Evolutionary conservation across 1,139 yeast genomes (phyloP).

Genomic region (Tardiomyces depauwii): DNA sequence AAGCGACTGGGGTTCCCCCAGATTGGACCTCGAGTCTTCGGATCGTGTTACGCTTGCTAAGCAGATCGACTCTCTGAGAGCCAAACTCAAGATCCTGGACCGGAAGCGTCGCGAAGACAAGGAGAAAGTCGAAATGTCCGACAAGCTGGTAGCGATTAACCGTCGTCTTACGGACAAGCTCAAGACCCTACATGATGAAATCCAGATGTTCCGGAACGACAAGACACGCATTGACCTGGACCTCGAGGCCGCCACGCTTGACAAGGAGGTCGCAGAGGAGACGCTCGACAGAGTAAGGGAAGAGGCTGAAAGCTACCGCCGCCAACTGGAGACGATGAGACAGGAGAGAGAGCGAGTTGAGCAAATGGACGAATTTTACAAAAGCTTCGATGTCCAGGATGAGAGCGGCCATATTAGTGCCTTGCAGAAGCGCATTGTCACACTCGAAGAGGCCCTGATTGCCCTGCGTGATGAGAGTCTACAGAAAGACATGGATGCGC

Average conservation of each 20-base stretch:
- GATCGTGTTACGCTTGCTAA: constrained; percentile 6
- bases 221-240: constrained; percentile 27
- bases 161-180: constrained; percentile 24
- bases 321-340: constrained; percentile 24
- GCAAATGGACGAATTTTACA: constrained; percentile 28
- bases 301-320: constrained; percentile 28
- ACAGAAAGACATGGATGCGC: constrained; percentile 31
- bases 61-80: constrained; percentile 20
- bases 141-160: constrained; percentile 31
- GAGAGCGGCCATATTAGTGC: constrained; percentile 30
- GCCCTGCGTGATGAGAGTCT: constrained; percentile 30
- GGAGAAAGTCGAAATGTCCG: constrained; percentile 14
- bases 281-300: constrained; percentile 3
- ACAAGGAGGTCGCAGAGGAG: constrained; percentile 38
- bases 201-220: constrained; percentile 17
- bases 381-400: constrained; percentile 26
- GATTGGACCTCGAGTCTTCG: not conserved
- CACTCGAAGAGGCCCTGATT: constrained; percentile 29
- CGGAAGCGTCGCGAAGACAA: constrained; percentile 21
- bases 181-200: constrained; percentile 25
- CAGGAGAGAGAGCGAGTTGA: constrained; percentile 30
- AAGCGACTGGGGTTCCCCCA: not conserved
- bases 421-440: constrained; percentile 31
- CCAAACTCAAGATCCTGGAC: constrained; percentile 22
- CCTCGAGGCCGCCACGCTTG: constrained; percentile 42